Evolutionary conservation across 139 green algal species (phyloP), one percentile per base, ranked within the genome.

Genomic region (Chlorella sp.): DNA sequence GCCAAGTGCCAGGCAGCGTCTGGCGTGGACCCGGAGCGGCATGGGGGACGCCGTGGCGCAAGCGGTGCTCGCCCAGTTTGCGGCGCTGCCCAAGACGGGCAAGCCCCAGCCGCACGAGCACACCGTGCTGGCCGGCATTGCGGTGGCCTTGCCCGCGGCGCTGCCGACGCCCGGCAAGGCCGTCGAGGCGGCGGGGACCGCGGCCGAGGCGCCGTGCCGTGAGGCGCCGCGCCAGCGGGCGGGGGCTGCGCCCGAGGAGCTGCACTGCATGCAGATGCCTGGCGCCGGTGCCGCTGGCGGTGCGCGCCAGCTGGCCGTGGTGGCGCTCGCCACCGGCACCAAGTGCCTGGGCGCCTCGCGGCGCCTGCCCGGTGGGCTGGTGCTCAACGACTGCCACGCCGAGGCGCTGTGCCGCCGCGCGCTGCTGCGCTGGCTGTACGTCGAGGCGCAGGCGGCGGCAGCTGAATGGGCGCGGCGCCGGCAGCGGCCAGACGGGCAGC

Each of bases 351-450:
- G 80, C 0, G 88, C 48, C 31, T 46, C 50, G 27, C 61, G 72
- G 38, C 55, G 76, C 17, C 36, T 40, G 25, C 51, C 67, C 7
- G 46, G 59, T n/a, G 66, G 74, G 70, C 61, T 76, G 51, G 69
- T 89, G 1, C 17, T 97, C 0, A 85, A 94, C 70, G 93, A 97
- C 84, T 88, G 83, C 40, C 93, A 97, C 56, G 92, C 92, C 17
- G 92, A 97, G 79, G 87, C 84, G 1, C 43, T 95, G 17, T 87
- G 90, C 23, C 80, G 88, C 38, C 71, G 92, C 0, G 87, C 89
- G 5, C 80, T 95, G 41, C 60, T 93, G 64, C 53, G 73, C 5
- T 97, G 92, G 92, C 29, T 92, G 33, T 86, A 93, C 25, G 71
- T 31, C 3, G 87, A 95, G 76, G 64, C 87, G n/a, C 29, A 74